Evolutionary conservation across 1,284 basidiomycete genomes (phyloP).

Genomic region (Fomitopsis pinicola): DNA sequence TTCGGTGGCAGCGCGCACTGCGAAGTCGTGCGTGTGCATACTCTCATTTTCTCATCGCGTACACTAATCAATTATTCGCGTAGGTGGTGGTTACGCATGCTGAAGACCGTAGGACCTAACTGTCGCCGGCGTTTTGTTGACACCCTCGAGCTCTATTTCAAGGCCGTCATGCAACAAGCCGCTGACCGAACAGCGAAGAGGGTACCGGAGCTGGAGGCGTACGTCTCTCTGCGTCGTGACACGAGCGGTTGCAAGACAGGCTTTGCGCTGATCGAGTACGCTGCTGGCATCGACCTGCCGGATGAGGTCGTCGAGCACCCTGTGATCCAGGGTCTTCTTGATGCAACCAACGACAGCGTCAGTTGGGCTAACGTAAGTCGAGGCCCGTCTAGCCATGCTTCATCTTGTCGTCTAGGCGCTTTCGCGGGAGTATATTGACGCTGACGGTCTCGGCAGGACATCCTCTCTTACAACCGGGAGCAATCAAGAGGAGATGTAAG

Average conservation of each 20-base stretch:
- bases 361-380: conserved; percentile 38
- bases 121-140: conserved; percentile 36
- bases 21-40: conserved; percentile 17
- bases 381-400: background rate
- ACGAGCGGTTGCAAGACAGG: conserved; percentile 40
- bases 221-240: conserved; percentile 35
- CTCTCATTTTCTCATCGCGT: background rate
- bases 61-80: background rate
- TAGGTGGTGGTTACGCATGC: conserved; percentile 37
- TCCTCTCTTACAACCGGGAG: conserved; percentile 39
- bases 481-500: conserved; percentile 38
- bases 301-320: conserved; percentile 38
- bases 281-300: conserved; percentile 34
- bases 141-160: conserved; percentile 33
- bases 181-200: conserved; percentile 29
- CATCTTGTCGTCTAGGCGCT: background rate
- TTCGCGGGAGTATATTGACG: background rate
- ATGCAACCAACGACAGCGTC: conserved; percentile 34
- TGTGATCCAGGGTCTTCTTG: conserved; percentile 30
- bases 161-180: conserved; percentile 39
- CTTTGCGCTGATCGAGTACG: conserved; percentile 32
- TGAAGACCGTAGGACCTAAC: conserved; percentile 28
- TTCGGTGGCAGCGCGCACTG: conserved; percentile 16
- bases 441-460: conserved; percentile 27
- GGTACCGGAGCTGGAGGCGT: conserved; percentile 33